phyloP scores from a whole-genome alignment of 345 rosid species.

The Syzygium aqueum region DNA sequence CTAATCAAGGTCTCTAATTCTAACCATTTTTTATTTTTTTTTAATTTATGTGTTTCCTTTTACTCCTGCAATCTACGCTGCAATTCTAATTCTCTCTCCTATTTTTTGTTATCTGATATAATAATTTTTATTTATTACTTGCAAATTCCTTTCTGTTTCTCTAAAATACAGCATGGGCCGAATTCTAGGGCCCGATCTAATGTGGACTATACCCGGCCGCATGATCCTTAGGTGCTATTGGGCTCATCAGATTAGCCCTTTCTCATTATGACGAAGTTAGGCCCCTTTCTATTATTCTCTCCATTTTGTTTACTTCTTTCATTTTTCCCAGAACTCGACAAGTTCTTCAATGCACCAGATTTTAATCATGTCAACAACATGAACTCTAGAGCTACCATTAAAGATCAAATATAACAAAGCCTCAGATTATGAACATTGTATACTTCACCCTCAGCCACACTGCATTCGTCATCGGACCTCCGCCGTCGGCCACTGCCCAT shows the following conservation, averaged over 20 bases:
- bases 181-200: background rate
- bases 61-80: background rate
- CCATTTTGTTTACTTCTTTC: too few relatives aligned
- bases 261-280: too few relatives aligned
- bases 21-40: too few relatives aligned
- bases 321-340: too few relatives aligned
- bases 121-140: fast-evolving
- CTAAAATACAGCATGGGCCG: background rate
- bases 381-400: background rate
- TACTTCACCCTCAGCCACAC: background rate
- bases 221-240: too few relatives aligned
- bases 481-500: background rate
- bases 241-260: too few relatives aligned
- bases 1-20: background rate
- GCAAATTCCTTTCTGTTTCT: background rate
- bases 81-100: background rate
- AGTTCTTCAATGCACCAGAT: background rate
- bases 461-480: background rate
- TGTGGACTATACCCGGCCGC: too few relatives aligned
- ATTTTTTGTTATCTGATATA: background rate
- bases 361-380: background rate
- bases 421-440: too few relatives aligned
- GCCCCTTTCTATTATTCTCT: too few relatives aligned
- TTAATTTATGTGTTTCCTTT: background rate
- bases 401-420: background rate